phyloP scores from a whole-genome alignment of 2,329 filamentous ascomycete genomes.

The Xylogone sp. region DNA sequence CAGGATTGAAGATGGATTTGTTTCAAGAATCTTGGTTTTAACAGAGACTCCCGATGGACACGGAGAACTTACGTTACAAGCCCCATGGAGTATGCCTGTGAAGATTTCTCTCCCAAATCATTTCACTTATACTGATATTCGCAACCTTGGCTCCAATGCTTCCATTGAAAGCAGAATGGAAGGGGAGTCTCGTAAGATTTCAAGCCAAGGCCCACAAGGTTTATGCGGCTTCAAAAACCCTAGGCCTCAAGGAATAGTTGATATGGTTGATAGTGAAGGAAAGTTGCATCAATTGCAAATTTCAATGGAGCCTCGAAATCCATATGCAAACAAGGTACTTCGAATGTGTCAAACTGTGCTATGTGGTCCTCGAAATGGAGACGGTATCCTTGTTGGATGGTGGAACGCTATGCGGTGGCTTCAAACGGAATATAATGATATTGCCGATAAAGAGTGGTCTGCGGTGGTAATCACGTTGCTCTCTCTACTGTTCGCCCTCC shows the following conservation, averaged over 20 bases:
- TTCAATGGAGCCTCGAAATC: conserved; percentile 60
- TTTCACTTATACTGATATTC: conserved; percentile 55
- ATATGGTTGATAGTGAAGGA: conserved; percentile 60
- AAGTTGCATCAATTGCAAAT: conserved; percentile 64
- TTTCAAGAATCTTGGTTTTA: conserved; percentile 67
- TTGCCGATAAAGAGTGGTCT: conserved; percentile 64
- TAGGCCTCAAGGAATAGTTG: conserved; percentile 57
- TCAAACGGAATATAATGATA: conserved; percentile 39
- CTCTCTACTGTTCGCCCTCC: conserved; percentile 58
- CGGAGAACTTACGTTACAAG: conserved; percentile 67
- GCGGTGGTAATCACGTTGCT: conserved; percentile 62
- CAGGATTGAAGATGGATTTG: conserved; percentile 62
- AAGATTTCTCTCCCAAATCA: conserved; percentile 57
- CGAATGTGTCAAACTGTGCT: conserved; percentile 61
- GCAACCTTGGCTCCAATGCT: conserved; percentile 53
- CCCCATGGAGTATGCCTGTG: conserved; percentile 70
- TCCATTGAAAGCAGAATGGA: conserved; percentile 51
- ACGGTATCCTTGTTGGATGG: conserved; percentile 65
- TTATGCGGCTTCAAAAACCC: conserved; percentile 50
- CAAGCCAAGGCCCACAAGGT: conserved; percentile 35
- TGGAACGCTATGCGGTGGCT: conserved; percentile 73
- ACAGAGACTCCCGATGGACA: conserved; percentile 61
- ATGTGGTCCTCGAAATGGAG: conserved; percentile 51
- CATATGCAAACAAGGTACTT: conserved; percentile 58
- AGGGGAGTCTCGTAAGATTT: conserved; percentile 39